Evolutionary conservation across 768 basidiomycete genomes (phyloP).

Genomic region (Dioszegia hungarica): DNA sequence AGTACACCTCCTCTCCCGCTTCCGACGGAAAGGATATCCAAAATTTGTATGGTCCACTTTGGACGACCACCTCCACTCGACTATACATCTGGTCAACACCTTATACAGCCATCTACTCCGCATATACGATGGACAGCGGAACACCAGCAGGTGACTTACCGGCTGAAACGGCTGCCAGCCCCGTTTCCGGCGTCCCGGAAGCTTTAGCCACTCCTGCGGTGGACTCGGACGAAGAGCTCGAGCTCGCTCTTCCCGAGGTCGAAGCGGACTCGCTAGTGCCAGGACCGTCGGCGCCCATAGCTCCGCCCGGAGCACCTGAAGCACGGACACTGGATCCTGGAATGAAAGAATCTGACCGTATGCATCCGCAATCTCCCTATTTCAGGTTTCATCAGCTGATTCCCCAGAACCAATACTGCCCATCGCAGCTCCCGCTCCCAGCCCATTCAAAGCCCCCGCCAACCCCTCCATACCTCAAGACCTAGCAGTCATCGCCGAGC

Average conservation of each 20-base stretch:
- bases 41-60: background rate
- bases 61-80: background rate
- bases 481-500: conserved; percentile 43
- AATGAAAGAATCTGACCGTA: too few species aligned
- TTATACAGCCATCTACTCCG: background rate
- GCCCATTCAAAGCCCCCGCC: conserved; percentile 5
- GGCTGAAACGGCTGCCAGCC: background rate
- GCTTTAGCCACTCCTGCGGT: too few species aligned
- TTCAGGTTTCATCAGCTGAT: background rate
- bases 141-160: background rate
- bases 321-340: too few species aligned
- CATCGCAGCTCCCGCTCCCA: background rate
- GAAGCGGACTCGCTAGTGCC: too few species aligned
- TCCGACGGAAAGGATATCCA: background rate
- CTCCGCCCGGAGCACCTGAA: too few species aligned
- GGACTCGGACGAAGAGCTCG: conserved; percentile 21
- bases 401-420: background rate
- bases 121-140: background rate
- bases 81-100: background rate
- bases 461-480: conserved; percentile 42
- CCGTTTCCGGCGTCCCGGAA: background rate
- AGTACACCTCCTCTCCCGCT: too few species aligned
- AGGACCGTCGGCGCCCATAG: too few species aligned
- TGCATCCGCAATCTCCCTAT: too few species aligned
- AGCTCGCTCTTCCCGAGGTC: conserved; percentile 12